Evolutionary conservation across 1,139 yeast species (phyloP).

Genomic region (Debaryomycetaceae sp.): DNA sequence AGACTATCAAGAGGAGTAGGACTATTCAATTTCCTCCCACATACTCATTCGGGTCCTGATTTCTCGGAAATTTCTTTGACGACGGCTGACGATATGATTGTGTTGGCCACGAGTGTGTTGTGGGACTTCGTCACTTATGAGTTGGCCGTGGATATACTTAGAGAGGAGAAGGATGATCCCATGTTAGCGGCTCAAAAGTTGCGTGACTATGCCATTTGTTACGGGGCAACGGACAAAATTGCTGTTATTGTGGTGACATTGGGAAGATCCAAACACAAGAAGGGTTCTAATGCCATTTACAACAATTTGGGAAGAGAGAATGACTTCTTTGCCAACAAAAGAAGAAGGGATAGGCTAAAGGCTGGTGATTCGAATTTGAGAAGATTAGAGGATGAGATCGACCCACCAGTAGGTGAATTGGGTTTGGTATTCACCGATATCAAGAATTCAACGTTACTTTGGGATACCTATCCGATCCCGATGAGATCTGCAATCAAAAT

Average conservation of each 20-base stretch:
- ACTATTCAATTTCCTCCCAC: slow-evolving; percentile 80
- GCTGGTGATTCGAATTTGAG: slow-evolving; percentile 80
- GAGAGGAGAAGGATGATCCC: slow-evolving; percentile 80
- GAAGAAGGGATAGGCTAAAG: slow-evolving; percentile 50
- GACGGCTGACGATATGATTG: slow-evolving; percentile 75
- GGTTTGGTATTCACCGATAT: slow-evolving; percentile 98
- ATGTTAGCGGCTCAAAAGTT: slow-evolving; percentile 91
- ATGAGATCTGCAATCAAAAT: slow-evolving; percentile 96
- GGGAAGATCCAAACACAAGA: slow-evolving; percentile 35
- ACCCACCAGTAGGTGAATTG: slow-evolving; percentile 90
- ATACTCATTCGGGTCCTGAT: slow-evolving; percentile 85
- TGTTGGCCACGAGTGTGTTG: slow-evolving; percentile 78
- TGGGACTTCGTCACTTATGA: slow-evolving; percentile 87
- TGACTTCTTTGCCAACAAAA: slow-evolving; percentile 43
- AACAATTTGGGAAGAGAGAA: slow-evolving; percentile 40
- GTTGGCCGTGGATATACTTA: slow-evolving; percentile 84
- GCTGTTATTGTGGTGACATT: slow-evolving; percentile 80
- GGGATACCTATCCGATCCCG: slow-evolving; percentile 92
- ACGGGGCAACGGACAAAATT: slow-evolving; percentile 82
- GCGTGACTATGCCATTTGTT: slow-evolving; percentile 91
- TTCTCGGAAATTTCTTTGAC: slow-evolving; percentile 60
- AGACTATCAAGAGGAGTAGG: slow-evolving; percentile 92
- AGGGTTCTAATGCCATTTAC: slow-evolving; percentile 30
- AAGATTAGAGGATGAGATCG: slow-evolving; percentile 85
- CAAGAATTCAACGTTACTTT: slow-evolving; percentile 84